A percentile compares a stretch with the other conserved stretches of the same genome.
Evolutionary conservation across 192 early-diverging fungal genomes (phyloP).

Genomic region (Paraglomus brasilianum): DNA sequence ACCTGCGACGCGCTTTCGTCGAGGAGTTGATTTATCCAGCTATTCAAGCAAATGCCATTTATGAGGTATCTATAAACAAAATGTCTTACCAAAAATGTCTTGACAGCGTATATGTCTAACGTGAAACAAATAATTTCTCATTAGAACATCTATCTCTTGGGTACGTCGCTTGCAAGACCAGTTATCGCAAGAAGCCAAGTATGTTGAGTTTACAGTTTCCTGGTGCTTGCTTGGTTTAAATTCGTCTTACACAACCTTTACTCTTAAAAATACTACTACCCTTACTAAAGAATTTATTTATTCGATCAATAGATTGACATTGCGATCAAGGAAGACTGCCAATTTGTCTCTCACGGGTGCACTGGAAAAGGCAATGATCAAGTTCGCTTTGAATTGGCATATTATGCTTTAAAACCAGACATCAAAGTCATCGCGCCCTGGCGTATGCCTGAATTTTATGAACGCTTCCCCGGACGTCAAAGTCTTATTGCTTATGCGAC

Average conservation of each 20-base stretch:
- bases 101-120: no score
- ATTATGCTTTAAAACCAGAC: constrained; percentile 91
- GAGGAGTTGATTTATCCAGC: constrained; percentile 91
- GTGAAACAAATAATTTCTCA: neutral
- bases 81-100: no score
- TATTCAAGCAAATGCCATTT: constrained; percentile 92
- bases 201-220: constrained; percentile 1
- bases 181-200: constrained; percentile 78
- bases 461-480: constrained; percentile 90
- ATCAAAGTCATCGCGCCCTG: constrained; percentile 98
- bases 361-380: constrained; percentile 99
- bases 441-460: constrained; percentile 92
- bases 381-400: constrained; percentile 98
- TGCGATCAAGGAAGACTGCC: constrained; percentile 89
- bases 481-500: constrained; percentile 91
- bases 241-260: neutral
- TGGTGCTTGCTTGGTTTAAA: neutral
- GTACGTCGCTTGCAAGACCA: constrained; percentile 96
- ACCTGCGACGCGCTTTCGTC: constrained; percentile 91
- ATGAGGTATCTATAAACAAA: constrained; percentile 55
- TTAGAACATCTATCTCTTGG: constrained; percentile 86
- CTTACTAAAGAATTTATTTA: constrained; percentile 21
- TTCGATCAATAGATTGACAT: constrained; percentile 77
- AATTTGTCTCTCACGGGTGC: constrained; percentile 97
- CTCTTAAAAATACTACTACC: neutral